Percentiles rank a stretch among this genome's conserved stretches.
These are phyloP conservation scores for Lunasporangiospora selenospora DNA, from an alignment of 192 early-diverging fungal genomes.

Conservation along the genomic window DNA sequence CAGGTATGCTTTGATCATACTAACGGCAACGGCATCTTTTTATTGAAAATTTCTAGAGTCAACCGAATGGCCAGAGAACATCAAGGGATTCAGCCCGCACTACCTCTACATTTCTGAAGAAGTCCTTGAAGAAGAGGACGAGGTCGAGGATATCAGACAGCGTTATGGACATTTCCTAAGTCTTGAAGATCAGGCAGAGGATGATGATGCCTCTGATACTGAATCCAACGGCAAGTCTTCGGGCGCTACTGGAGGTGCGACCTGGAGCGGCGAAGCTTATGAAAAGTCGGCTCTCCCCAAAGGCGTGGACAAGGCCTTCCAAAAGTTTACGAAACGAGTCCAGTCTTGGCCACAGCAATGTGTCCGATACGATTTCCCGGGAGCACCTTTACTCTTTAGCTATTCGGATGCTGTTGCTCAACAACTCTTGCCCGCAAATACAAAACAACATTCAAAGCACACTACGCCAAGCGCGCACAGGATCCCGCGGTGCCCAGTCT, in stretches of 20 bases:
- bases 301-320: slow-evolving; percentile 82
- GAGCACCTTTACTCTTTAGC: slow-evolving; percentile 72
- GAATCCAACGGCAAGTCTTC: slow-evolving; percentile 7
- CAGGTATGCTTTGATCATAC: not conserved
- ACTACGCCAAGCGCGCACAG: slow-evolving; percentile 30
- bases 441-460: slow-evolving; percentile 31
- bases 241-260: slow-evolving; percentile 10
- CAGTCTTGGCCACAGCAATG: slow-evolving; percentile 83
- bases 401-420: slow-evolving; percentile 58
- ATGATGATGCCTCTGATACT: slow-evolving; percentile 33
- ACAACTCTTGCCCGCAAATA: slow-evolving; percentile 35
- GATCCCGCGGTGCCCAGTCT: slow-evolving; percentile 70
- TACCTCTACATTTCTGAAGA: slow-evolving; percentile 64
- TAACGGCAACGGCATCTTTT: not conserved
- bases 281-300: slow-evolving; percentile 75
- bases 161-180: slow-evolving; percentile 55
- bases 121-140: slow-evolving; percentile 50
- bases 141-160: slow-evolving; percentile 40
- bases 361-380: slow-evolving; percentile 78
- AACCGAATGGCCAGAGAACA: slow-evolving; percentile 42
- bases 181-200: slow-evolving; percentile 44
- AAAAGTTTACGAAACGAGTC: slow-evolving; percentile 77
- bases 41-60: slow-evolving; percentile 1
- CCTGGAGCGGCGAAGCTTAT: slow-evolving; percentile 85
- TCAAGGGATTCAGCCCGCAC: slow-evolving; percentile 50